Percentiles rank a stretch among this genome's conserved stretches.
Conservation (phyloP, 768 basidiomycete species). For the Boletus huronensis region DNA sequence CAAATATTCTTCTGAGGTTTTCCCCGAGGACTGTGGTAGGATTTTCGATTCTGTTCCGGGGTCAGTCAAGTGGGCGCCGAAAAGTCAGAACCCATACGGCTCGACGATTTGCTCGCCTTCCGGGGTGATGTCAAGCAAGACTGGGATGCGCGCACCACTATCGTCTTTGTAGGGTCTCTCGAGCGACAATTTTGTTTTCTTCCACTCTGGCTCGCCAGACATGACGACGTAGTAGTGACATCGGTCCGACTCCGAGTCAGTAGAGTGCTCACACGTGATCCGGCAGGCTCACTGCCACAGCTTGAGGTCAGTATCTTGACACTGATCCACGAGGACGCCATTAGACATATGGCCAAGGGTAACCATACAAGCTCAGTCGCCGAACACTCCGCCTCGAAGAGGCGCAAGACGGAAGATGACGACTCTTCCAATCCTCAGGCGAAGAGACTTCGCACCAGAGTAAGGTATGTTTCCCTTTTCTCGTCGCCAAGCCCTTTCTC, state of each 20-base stretch:
- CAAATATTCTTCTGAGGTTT: slow-evolving; percentile 64
- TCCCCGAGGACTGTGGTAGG: slow-evolving; percentile 58
- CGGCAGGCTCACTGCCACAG: slow-evolving; percentile 1
- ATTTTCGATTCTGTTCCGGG: slow-evolving; percentile 46
- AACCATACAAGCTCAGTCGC: slow-evolving; percentile 13
- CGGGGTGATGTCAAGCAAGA: slow-evolving; percentile 63
- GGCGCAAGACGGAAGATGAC: slow-evolving; percentile 66
- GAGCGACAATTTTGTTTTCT: slow-evolving; percentile 61
- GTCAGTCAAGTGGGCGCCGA: slow-evolving; percentile 14
- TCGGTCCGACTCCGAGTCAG: neutral
- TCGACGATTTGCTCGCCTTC: slow-evolving; percentile 71
- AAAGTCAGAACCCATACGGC: slow-evolving; percentile 46
- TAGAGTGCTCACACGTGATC: slow-evolving; percentile 23
- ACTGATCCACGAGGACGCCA: slow-evolving; percentile 29
- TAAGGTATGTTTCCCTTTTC: slow-evolving; percentile 51
- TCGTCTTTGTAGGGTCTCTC: slow-evolving; percentile 84
- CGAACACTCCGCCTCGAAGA: slow-evolving; percentile 43
- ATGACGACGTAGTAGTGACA: neutral
- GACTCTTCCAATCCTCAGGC: slow-evolving; percentile 38
- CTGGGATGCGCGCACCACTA: slow-evolving; percentile 56
- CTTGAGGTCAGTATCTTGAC: slow-evolving; percentile 23
- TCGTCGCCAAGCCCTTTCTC: slow-evolving; percentile 1
- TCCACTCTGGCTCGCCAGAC: slow-evolving; percentile 46
- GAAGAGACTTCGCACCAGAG: slow-evolving; percentile 70
- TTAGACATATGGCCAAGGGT: slow-evolving; percentile 29